phyloP scores from a whole-genome alignment of 23 red algal genomes.

The Pyropia yezoensis region DNA sequence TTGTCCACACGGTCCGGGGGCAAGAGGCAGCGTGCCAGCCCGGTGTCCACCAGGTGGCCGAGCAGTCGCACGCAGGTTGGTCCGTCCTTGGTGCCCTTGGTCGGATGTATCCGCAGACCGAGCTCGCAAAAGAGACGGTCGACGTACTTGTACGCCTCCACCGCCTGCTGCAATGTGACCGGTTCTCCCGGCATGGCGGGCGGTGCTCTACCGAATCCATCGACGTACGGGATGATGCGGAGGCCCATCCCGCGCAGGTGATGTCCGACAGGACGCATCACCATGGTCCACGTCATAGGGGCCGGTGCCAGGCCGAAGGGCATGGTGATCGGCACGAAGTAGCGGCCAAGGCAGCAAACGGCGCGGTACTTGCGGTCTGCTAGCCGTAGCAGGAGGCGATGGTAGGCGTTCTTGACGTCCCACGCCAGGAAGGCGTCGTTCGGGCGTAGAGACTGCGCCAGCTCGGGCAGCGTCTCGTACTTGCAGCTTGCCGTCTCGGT shows the following conservation, averaged over 20 bases:
- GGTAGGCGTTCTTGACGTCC: conserved; percentile 22
- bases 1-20: conserved; percentile 7
- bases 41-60: conserved; percentile 17
- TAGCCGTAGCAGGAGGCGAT: conserved; percentile 4
- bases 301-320: conserved; percentile 18
- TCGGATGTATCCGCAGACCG: conserved; percentile 2
- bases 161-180: not conserved
- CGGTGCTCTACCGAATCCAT: not conserved
- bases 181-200: not conserved
- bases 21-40: not conserved
- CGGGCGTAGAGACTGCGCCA: not conserved
- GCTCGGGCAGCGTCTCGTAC: conserved; percentile 14
- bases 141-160: not conserved
- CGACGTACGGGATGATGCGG: conserved; percentile 21
- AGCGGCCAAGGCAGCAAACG: conserved; percentile 7
- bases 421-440: conserved; percentile 8
- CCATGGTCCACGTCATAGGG: conserved; percentile 3
- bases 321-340: conserved; percentile 9
- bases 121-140: not conserved
- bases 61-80: conserved; percentile 7
- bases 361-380: conserved; percentile 25
- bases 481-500: not conserved
- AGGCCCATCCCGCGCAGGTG: conserved; percentile 2
- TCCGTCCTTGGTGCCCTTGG: conserved; percentile 3
- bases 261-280: conserved; percentile 19